Conservation (phyloP, 805 yeast species). For the Lipomyces starkeyi region DNA sequence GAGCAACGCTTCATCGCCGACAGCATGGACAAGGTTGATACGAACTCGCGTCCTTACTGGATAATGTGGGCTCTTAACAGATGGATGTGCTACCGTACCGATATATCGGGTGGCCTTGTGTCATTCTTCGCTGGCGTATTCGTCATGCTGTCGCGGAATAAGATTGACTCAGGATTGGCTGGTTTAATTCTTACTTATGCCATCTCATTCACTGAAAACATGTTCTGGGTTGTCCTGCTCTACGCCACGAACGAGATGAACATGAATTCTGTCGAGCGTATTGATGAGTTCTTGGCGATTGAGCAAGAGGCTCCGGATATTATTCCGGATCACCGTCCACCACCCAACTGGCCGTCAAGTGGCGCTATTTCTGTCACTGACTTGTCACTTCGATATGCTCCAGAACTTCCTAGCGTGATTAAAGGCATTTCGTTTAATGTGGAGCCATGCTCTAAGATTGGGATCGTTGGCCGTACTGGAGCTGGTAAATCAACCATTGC, state of each 20-base stretch:
- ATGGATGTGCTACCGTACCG: slow-evolving; percentile 89
- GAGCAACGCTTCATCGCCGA: slow-evolving; percentile 82
- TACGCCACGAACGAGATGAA: slow-evolving; percentile 91
- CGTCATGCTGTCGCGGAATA: slow-evolving; percentile 66
- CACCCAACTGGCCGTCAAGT: slow-evolving; percentile 78
- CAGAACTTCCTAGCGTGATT: slow-evolving; percentile 87
- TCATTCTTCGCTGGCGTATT: slow-evolving; percentile 82
- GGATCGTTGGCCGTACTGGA: slow-evolving; percentile 97
- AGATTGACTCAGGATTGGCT: slow-evolving; percentile 88
- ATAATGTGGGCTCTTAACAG: slow-evolving; percentile 94
- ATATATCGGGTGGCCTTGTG: slow-evolving; percentile 81
- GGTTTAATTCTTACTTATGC: slow-evolving; percentile 94
- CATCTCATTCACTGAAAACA: slow-evolving; percentile 83
- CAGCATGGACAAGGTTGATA: slow-evolving; percentile 79
- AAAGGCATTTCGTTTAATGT: slow-evolving; percentile 84
- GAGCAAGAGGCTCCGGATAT: slow-evolving; percentile 84
- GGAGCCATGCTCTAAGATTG: slow-evolving; percentile 78
- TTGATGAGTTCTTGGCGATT: slow-evolving; percentile 77
- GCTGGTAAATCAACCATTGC: slow-evolving; percentile 98
- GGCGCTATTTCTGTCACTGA: slow-evolving; percentile 80
- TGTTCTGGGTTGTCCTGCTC: slow-evolving; percentile 90
- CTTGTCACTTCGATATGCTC: slow-evolving; percentile 85
- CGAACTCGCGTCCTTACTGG: slow-evolving; percentile 87
- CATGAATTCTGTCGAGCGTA: slow-evolving; percentile 95
- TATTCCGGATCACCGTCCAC: slow-evolving; percentile 69